Conservation (phyloP, 192 early-diverging fungal genomes). For the Borealophlyctis nickersoniae region DNA sequence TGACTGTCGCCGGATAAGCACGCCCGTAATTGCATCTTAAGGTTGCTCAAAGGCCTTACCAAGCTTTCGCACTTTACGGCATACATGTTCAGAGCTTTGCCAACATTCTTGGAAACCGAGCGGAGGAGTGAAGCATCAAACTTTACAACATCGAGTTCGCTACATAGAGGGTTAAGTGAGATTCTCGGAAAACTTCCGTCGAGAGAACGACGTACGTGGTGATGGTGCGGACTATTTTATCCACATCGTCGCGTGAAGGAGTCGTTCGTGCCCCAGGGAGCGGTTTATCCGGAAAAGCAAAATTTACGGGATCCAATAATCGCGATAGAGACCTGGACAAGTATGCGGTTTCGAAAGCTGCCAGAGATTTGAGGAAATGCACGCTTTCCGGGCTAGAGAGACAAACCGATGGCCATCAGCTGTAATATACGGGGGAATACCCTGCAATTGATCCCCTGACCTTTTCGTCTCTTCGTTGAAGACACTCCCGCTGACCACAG, state of each 20-base stretch:
- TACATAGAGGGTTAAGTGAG: constrained; percentile 20
- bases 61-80: constrained; percentile 51
- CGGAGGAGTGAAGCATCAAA: constrained; percentile 56
- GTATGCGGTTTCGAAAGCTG: constrained; percentile 52
- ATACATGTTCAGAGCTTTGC: constrained; percentile 61
- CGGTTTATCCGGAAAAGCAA: constrained; percentile 53
- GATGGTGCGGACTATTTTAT: constrained; percentile 54
- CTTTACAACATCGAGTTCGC: constrained; percentile 64
- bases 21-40: no score
- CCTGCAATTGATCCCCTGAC: no score
- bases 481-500: constrained; percentile 25
- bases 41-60: no score
- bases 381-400: constrained; percentile 15
- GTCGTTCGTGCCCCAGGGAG: constrained; percentile 7
- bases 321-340: constrained; percentile 52
- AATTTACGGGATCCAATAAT: constrained; percentile 63
- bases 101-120: constrained; percentile 50
- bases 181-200: no score
- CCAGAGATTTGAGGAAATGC: constrained; percentile 31
- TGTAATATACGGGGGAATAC: no score
- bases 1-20: no score
- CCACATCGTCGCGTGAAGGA: constrained; percentile 50
- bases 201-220: constrained; percentile 41
- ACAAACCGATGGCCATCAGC: not conserved
- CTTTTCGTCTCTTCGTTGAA: constrained; percentile 9